Base-by-base conservation (phyloP, 2,329 filamentous ascomycete genomes). In the Fusarium praegraminearum region DNA sequence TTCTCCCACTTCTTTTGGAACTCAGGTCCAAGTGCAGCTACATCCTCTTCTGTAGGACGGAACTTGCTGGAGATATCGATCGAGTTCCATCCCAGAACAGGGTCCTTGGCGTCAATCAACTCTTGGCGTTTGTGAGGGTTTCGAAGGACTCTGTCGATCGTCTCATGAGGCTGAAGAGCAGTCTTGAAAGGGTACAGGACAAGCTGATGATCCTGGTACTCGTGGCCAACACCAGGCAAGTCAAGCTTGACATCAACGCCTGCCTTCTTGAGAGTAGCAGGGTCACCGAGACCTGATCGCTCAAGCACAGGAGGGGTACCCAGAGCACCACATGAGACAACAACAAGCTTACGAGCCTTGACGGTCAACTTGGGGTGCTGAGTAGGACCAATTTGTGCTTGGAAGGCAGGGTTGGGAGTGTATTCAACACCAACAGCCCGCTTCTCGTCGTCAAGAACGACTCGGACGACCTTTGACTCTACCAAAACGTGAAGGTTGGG, bases 401-500 rank as follows among this genome's bases (percentile, higher is more conserved):
- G 76, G 26, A 74, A 73, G 6, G 56, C 60, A 8, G 76, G 54
- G 28, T 76, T 86, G 30, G 84, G 83, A 22, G 84, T 81, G 67
- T 86, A 89, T 70, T 90, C 86, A 3, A 92, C 83, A 0, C 89
- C 89, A 0, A 83, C 79, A 5, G 89, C 90, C 40, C 80, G 76
- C 43, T 83, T 87, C 4, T 82, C 79, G 6, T 86, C 81, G 7
- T 80, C 69, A 51, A 90, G 86, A 7, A 89, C 59, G 1, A 90
- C 82, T 4, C 83, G 83, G 3, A 83, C 78, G 1, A 91, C 87
- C 58, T 85, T 85, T 3, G 84, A 83, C 69, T 90, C 83, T 0
- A 84, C 80, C 1, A 91, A 79, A 7, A 91, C 80, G 59, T 90
- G 86, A 3, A 91, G 82, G 58, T 90, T 89, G 0, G 86, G 83